A percentile compares a stretch with the other conserved stretches of the same genome.
These are phyloP conservation scores for Vitellaria paradoxa DNA, from an alignment of 179 eudicot genomes.

Conservation along the genomic window DNA sequence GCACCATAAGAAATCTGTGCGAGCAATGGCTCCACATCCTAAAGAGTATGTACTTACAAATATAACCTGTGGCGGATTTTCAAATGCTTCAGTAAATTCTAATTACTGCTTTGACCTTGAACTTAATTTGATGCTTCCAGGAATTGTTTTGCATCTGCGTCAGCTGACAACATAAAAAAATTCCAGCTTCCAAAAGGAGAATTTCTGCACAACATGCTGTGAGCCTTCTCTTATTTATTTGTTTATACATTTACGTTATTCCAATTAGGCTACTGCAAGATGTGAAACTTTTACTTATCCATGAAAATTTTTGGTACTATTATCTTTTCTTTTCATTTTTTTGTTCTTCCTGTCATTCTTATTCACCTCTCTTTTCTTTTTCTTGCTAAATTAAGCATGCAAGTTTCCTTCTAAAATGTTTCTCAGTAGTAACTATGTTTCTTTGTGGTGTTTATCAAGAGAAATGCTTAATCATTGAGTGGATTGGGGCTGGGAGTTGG, in stretches of 20 bases:
- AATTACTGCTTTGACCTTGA: background rate
- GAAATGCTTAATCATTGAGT: too few species aligned
- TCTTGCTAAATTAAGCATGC: too few species aligned
- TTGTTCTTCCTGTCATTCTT: too few species aligned
- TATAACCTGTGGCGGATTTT: background rate
- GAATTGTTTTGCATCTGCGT: conserved; percentile 93
- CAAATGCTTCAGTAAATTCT: background rate
- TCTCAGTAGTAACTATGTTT: too few species aligned
- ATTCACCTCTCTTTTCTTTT: too few species aligned
- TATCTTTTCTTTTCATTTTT: background rate
- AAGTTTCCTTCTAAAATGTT: too few species aligned
- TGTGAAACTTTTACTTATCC: background rate
- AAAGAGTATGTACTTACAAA: conserved; percentile 58
- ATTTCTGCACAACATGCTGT: conserved; percentile 99
- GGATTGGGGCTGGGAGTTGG: too few species aligned
- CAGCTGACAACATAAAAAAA: conserved; percentile 96
- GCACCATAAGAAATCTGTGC: conserved; percentile 94
- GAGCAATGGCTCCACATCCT: conserved; percentile 96
- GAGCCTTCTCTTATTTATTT: conserved; percentile 30
- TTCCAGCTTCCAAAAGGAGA: conserved; percentile 92
- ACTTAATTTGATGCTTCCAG: conserved; percentile 38
- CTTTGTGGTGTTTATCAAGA: too few species aligned
- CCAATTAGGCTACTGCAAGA: background rate
- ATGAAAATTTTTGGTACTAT: background rate
- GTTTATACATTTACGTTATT: background rate